Percentiles rank a stretch among this genome's conserved stretches.
These are phyloP conservation scores for Alternaria conjuncta DNA, from an alignment of 2,329 filamentous ascomycete genomes.

Conservation along the genomic window DNA sequence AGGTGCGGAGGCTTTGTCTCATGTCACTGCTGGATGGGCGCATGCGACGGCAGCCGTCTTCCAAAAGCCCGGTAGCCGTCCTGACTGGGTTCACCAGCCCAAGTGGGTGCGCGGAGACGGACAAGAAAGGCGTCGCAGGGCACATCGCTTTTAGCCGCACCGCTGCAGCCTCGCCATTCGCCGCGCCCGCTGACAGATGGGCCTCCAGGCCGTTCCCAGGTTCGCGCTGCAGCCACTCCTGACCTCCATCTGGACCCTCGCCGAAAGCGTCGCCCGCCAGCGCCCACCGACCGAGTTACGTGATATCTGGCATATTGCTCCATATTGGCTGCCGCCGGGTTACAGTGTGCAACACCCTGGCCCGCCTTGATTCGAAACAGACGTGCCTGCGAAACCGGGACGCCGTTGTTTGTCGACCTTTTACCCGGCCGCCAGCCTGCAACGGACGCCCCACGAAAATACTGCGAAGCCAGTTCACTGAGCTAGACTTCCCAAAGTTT, in stretches of 20 bases:
- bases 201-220: constrained; percentile 10
- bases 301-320: constrained; percentile 43
- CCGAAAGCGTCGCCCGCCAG: constrained; percentile 22
- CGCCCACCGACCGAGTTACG: constrained; percentile 36
- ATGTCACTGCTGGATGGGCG: constrained; percentile 30
- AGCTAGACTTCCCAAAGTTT: constrained; percentile 15
- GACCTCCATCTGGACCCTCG: constrained; percentile 21
- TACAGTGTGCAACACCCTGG: constrained; percentile 41
- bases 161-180: constrained; percentile 17
- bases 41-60: constrained; percentile 32
- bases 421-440: constrained; percentile 41
- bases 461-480: constrained; percentile 21
- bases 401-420: constrained; percentile 41
- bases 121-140: constrained; percentile 21
- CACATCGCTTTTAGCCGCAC: constrained; percentile 24
- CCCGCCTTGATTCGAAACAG: constrained; percentile 39
- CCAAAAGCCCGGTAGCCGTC: constrained; percentile 33
- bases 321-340: constrained; percentile 38
- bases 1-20: constrained; percentile 29
- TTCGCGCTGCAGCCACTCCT: constrained; percentile 18
- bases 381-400: constrained; percentile 39
- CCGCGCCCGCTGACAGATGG: constrained; percentile 13
- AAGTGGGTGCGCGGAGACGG: constrained; percentile 17
- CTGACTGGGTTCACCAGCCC: constrained; percentile 17
- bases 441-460: constrained; percentile 36